Percentiles rank a stretch among this genome's conserved stretches.
phyloP scores from a whole-genome alignment of 345 rosid genomes.

The Populus simonii region DNA sequence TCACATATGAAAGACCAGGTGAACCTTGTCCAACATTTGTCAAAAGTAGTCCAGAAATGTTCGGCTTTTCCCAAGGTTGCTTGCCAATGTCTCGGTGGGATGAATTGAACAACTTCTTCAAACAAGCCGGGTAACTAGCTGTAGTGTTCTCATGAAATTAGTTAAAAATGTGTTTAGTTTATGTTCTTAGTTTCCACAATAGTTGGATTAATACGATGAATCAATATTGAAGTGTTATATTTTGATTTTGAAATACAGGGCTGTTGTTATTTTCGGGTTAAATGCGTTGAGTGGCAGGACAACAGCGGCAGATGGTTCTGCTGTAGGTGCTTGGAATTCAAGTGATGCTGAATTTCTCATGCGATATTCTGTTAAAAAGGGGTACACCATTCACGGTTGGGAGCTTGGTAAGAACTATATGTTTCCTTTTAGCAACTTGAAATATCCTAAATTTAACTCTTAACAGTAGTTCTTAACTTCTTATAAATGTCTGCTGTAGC shows the following conservation, averaged over 20 bases:
- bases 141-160: too few relatives aligned
- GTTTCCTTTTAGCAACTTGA: too few relatives aligned
- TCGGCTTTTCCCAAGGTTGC: constrained; percentile 70
- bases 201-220: background rate
- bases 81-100: constrained; percentile 66
- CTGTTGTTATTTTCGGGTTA: constrained; percentile 40
- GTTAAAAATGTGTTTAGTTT: too few relatives aligned
- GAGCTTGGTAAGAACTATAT: constrained; percentile 41
- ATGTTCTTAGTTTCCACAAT: background rate
- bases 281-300: constrained; percentile 43
- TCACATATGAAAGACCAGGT: constrained; percentile 41
- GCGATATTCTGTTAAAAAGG: constrained; percentile 36
- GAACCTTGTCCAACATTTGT: constrained; percentile 43
- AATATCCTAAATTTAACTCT: too few relatives aligned
- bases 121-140: constrained; percentile 43
- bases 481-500: too few relatives aligned
- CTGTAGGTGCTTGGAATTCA: constrained; percentile 43
- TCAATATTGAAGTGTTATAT: background rate
- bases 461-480: too few relatives aligned
- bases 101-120: constrained; percentile 52
- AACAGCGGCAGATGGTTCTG: constrained; percentile 27
- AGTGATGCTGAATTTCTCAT: constrained; percentile 41
- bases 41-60: constrained; percentile 36
- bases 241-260: constrained; percentile 28
- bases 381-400: constrained; percentile 41